phyloP scores from a whole-genome alignment of 345 rosid species.

The Pelargonium nanum region DNA sequence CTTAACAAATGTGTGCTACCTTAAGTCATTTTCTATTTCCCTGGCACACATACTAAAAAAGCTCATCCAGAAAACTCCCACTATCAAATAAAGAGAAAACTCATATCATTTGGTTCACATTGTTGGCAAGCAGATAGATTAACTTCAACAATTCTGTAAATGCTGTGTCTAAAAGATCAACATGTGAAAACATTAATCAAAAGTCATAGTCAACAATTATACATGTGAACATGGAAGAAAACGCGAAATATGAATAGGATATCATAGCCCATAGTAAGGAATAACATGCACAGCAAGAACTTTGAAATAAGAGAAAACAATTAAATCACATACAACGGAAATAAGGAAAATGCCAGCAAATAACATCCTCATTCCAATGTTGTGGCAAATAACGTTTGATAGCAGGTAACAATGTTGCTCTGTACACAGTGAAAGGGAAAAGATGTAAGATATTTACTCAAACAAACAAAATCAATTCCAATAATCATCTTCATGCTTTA shows the following conservation, averaged over 20 bases:
- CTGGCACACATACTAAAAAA: too few relatives aligned
- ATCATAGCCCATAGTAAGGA: background rate
- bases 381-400: conserved; percentile 63
- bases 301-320: background rate
- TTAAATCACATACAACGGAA: conserved; percentile 53
- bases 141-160: too few relatives aligned
- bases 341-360: conserved; percentile 69
- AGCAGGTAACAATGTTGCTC: conserved; percentile 87
- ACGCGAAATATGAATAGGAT: background rate
- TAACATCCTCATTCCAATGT: conserved; percentile 71
- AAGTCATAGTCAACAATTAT: too few relatives aligned
- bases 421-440: conserved; percentile 21
- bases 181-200: too few relatives aligned
- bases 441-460: conserved; percentile 10
- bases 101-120: too few relatives aligned
- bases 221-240: background rate
- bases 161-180: too few relatives aligned
- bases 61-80: too few relatives aligned
- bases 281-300: background rate
- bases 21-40: too few relatives aligned
- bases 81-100: too few relatives aligned
- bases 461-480: background rate
- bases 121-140: too few relatives aligned
- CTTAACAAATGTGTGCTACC: too few relatives aligned
- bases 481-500: background rate